These are phyloP conservation scores for Colletotrichum filicis DNA, from an alignment of 2,329 filamentous ascomycete species.

Conservation along the genomic window DNA sequence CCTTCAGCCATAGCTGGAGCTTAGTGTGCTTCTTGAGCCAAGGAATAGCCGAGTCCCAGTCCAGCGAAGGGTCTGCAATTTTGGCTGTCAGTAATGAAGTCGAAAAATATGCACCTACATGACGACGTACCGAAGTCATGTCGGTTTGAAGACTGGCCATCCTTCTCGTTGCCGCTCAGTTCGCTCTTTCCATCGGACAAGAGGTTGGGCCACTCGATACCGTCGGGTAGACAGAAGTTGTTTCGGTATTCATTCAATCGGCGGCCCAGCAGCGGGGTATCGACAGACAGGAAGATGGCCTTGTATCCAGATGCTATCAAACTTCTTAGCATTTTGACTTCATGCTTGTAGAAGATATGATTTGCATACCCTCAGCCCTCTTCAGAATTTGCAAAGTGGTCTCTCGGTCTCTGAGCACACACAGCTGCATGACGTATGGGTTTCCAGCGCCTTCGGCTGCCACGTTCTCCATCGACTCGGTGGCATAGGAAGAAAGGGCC, in stretches of 20 bases:
- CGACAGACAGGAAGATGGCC: conserved; percentile 65
- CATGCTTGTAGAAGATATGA: neutral
- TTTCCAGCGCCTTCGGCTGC: conserved; percentile 47
- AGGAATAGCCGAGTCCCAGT: conserved; percentile 60
- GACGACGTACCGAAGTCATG: conserved; percentile 2
- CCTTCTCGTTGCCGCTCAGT: conserved; percentile 23
- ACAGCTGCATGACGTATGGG: conserved; percentile 61
- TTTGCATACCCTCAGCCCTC: conserved; percentile 51
- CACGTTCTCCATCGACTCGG: conserved; percentile 57
- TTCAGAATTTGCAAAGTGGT: conserved; percentile 53
- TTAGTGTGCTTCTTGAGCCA: conserved; percentile 59
- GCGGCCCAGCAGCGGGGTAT: conserved; percentile 63
- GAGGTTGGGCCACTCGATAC: conserved; percentile 9
- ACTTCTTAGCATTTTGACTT: conserved; percentile 12
- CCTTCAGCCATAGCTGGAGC: conserved; percentile 55
- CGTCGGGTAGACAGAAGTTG: conserved; percentile 49
- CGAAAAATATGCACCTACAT: accelerated
- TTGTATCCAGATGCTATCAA: conserved; percentile 48
- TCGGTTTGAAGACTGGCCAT: neutral
- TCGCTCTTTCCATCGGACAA: conserved; percentile 33
- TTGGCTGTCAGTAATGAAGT: neutral
- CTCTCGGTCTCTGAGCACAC: conserved; percentile 59
- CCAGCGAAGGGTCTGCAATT: conserved; percentile 12
- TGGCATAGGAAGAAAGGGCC: conserved; percentile 60
- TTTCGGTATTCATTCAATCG: conserved; percentile 65